These are phyloP conservation scores for Secale cereale DNA, from an alignment of 176 grass and related monocot genomes.

Conservation along the genomic window DNA sequence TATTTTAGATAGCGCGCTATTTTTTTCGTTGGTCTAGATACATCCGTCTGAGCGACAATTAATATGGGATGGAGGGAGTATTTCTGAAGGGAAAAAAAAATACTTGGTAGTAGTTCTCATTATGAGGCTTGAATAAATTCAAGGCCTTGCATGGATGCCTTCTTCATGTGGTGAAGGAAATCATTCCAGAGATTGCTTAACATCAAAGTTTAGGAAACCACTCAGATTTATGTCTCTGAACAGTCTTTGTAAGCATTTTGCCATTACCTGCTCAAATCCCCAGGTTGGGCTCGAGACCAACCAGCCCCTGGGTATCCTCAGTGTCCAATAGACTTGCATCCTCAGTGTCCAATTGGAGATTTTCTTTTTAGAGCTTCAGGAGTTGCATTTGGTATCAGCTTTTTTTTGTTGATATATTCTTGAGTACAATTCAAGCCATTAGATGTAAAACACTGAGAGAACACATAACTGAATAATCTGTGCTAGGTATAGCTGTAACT, in stretches of 20 bases:
- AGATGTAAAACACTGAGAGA: background rate
- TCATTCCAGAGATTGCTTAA: conserved; percentile 4
- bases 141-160: too few relatives aligned
- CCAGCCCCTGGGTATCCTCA: background rate
- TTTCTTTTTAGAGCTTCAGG: conserved; percentile 33
- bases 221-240: conserved; percentile 59
- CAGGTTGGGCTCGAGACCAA: background rate
- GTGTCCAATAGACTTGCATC: conserved; percentile 29
- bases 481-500: background rate
- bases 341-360: background rate
- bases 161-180: too few relatives aligned
- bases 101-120: too few relatives aligned
- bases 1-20: too few relatives aligned
- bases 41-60: too few relatives aligned
- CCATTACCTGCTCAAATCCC: conserved; percentile 63
- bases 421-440: background rate
- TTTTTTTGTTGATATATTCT: conserved; percentile 21
- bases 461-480: conserved; percentile 2
- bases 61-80: too few relatives aligned
- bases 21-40: too few relatives aligned
- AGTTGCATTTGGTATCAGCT: conserved; percentile 17
- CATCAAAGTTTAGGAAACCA: conserved; percentile 61
- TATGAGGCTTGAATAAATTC: too few relatives aligned
- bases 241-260: conserved; percentile 51
- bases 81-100: too few relatives aligned